Conservation (phyloP, 495 filamentous ascomycete species). For the Staphylotrichum longicolle region DNA sequence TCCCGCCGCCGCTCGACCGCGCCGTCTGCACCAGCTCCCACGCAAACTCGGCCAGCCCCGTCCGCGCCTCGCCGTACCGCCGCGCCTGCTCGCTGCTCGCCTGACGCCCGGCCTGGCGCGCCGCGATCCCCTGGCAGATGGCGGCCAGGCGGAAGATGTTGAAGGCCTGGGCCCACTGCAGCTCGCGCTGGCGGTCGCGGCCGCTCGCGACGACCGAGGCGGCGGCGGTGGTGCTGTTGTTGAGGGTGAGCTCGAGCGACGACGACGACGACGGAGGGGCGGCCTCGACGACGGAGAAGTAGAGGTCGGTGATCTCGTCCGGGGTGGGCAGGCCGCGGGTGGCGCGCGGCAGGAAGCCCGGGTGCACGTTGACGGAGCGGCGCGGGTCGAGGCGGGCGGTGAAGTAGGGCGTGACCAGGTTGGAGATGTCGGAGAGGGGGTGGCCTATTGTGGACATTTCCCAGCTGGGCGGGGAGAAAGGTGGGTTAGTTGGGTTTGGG, state of each 20-base stretch:
- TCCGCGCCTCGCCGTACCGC: slow-evolving; percentile 64
- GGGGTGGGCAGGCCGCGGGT: slow-evolving; percentile 73
- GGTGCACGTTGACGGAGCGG: slow-evolving; percentile 35
- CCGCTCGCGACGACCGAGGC: slow-evolving; percentile 21
- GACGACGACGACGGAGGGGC: slow-evolving; percentile 23
- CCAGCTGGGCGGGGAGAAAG: slow-evolving; percentile 54
- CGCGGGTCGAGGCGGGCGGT: slow-evolving; percentile 39
- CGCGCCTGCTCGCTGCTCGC: slow-evolving; percentile 81
- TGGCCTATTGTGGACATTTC: slow-evolving; percentile 97
- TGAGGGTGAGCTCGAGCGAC: slow-evolving; percentile 29
- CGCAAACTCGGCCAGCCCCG: slow-evolving; percentile 67
- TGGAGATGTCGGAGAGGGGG: slow-evolving; percentile 82
- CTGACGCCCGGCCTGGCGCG: slow-evolving; percentile 77
- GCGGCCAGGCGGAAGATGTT: slow-evolving; percentile 62
- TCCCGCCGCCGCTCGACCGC: slow-evolving; percentile 13
- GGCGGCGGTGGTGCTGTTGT: slow-evolving; percentile 1
- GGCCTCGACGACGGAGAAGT: slow-evolving; percentile 62
- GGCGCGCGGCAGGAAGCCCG: slow-evolving; percentile 57
- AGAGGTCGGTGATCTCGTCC: slow-evolving; percentile 71
- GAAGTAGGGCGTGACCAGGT: slow-evolving; percentile 69
- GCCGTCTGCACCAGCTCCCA: slow-evolving; percentile 58
- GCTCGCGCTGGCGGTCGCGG: slow-evolving; percentile 49
- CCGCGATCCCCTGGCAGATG: slow-evolving; percentile 93
- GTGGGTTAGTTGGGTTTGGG: background rate
- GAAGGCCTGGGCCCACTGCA: slow-evolving; percentile 65